A percentile compares a stretch with the other conserved stretches of the same genome.
phyloP scores from a whole-genome alignment of 2,329 filamentous ascomycete species.

The Colletotrichum somersetense region DNA sequence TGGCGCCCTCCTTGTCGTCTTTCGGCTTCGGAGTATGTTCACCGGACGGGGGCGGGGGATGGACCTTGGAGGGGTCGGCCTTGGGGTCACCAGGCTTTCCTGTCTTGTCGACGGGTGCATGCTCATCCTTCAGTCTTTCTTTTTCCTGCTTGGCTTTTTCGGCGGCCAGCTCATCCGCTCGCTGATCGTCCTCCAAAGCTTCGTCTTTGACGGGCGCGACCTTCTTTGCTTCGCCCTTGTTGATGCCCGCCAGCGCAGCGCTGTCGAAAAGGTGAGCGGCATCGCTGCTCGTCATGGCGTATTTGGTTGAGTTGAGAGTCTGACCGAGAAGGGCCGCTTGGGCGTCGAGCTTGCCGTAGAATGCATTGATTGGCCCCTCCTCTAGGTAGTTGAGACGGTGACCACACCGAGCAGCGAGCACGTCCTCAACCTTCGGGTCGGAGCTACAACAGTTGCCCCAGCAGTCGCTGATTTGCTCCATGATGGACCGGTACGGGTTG shows the following conservation, averaged over 20 bases:
- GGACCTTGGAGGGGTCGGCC: slow-evolving; percentile 27
- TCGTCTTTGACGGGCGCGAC: slow-evolving; percentile 32
- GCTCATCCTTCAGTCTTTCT: slow-evolving; percentile 33
- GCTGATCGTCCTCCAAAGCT: slow-evolving; percentile 39
- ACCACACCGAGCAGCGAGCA: slow-evolving; percentile 41
- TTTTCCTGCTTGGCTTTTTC: slow-evolving; percentile 36
- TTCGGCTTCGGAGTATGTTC: slow-evolving; percentile 8
- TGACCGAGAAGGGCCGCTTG: slow-evolving; percentile 34
- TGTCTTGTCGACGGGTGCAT: slow-evolving; percentile 30
- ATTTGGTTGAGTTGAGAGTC: slow-evolving; percentile 39
- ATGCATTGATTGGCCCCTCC: slow-evolving; percentile 36
- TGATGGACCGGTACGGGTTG: slow-evolving; percentile 36
- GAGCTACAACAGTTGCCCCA: slow-evolving; percentile 44
- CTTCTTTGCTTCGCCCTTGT: slow-evolving; percentile 30
- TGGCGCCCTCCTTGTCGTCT: slow-evolving; percentile 5
- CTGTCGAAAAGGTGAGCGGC: slow-evolving; percentile 37
- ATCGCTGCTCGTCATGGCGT: slow-evolving; percentile 38
- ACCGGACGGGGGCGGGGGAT: neutral
- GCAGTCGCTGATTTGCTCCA: slow-evolving; percentile 43
- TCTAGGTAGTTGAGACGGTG: slow-evolving; percentile 43
- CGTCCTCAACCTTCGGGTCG: slow-evolving; percentile 40
- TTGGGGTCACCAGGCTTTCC: slow-evolving; percentile 35
- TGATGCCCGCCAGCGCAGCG: slow-evolving; percentile 30
- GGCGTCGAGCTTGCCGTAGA: slow-evolving; percentile 41
- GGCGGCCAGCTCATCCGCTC: slow-evolving; percentile 26